Conservation (phyloP, 106 monocot species). For the Chionographis japonica region DNA sequence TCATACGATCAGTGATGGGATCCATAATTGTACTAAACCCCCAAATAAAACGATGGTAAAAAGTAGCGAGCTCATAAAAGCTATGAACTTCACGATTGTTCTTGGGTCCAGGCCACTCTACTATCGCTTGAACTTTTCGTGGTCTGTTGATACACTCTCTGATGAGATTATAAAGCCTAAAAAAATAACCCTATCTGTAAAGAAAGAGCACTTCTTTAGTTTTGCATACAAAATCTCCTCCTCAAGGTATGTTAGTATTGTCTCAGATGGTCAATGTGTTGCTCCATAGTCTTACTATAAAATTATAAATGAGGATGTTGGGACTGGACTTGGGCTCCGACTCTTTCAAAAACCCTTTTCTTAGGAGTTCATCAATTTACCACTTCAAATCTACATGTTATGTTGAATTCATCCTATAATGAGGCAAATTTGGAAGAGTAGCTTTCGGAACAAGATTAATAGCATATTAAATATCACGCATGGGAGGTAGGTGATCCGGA, state of each 20-base stretch:
- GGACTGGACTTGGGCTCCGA: too few relatives aligned
- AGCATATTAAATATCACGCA: too few relatives aligned
- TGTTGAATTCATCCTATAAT: too few relatives aligned
- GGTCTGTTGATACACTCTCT: background rate
- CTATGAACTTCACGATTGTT: background rate
- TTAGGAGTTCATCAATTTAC: too few relatives aligned
- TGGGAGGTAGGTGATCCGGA: too few relatives aligned
- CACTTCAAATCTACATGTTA: too few relatives aligned
- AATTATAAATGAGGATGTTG: slow-evolving; percentile 11
- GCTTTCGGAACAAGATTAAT: too few relatives aligned
- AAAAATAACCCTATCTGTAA: background rate
- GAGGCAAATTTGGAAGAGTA: too few relatives aligned
- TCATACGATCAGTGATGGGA: slow-evolving; percentile 3
- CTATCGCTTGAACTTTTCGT: background rate
- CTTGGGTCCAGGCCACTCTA: background rate
- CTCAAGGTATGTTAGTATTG: background rate
- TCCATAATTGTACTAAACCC: slow-evolving; percentile 13
- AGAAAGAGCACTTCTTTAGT: slow-evolving; percentile 6
- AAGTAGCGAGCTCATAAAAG: slow-evolving; percentile 9
- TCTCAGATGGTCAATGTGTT: slow-evolving; percentile 1
- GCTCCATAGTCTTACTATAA: background rate
- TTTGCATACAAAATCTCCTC: slow-evolving; percentile 3
- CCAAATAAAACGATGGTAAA: slow-evolving; percentile 10
- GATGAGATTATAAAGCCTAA: background rate
- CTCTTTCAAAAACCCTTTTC: too few relatives aligned